Evolutionary conservation across 2,329 filamentous ascomycete species (phyloP).

Genomic region (Pseudogymnoascus sp.): DNA sequence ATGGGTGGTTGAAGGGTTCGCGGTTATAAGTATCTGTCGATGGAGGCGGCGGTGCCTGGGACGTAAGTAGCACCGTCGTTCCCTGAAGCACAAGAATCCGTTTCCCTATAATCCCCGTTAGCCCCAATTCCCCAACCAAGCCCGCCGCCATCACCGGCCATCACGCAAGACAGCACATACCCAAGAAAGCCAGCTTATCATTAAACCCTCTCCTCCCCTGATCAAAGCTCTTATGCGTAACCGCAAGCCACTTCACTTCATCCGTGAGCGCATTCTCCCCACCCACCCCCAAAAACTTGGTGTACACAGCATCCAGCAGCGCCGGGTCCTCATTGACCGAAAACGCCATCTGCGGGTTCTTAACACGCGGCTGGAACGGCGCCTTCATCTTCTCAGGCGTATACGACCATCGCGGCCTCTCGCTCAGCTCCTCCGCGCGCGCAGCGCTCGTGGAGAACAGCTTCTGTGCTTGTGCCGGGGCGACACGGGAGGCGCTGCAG

Average conservation of each 20-base stretch:
- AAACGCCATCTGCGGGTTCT: constrained; percentile 47
- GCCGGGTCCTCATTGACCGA: constrained; percentile 66
- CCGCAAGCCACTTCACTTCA: constrained; percentile 90
- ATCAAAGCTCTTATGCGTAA: constrained; percentile 98
- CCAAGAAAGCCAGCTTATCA: constrained; percentile 80
- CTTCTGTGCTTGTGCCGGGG: background rate
- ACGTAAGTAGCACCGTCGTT: constrained; percentile 45
- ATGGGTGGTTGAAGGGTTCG: constrained; percentile 59
- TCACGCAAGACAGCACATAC: constrained; percentile 38
- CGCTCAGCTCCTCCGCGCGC: constrained; percentile 24
- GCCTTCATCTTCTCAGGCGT: constrained; percentile 64
- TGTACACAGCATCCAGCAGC: constrained; percentile 69
- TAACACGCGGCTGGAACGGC: constrained; percentile 52
- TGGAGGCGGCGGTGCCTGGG: constrained; percentile 17
- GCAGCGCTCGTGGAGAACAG: constrained; percentile 6
- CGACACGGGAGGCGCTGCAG: constrained; percentile 8
- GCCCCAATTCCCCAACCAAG: background rate
- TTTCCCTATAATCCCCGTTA: constrained; percentile 40
- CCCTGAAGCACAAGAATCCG: constrained; percentile 51
- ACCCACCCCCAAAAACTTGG: constrained; percentile 61
- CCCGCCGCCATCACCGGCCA: background rate
- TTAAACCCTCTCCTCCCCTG: constrained; percentile 92
- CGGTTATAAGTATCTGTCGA: constrained; percentile 39
- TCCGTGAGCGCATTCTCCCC: constrained; percentile 71
- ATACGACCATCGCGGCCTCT: constrained; percentile 57